These are phyloP conservation scores for Ceratocystiopsis brevicomis DNA, from an alignment of 2,329 filamentous ascomycete genomes.

Conservation along the genomic window DNA sequence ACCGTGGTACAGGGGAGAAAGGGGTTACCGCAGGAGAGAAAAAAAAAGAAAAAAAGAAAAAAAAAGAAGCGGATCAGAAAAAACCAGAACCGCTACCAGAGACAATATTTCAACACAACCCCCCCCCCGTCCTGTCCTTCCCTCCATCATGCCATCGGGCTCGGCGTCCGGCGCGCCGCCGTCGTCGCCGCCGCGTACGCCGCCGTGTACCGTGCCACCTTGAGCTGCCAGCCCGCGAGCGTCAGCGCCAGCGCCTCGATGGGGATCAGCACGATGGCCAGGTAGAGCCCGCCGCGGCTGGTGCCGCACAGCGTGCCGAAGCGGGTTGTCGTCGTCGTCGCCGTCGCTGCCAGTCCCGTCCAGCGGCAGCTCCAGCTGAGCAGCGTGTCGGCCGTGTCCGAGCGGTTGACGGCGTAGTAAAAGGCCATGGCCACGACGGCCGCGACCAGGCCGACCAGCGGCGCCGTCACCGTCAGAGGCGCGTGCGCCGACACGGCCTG, in stretches of 20 bases:
- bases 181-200: conserved; percentile 12
- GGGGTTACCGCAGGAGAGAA: not conserved
- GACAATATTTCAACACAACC: no score
- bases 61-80: no score
- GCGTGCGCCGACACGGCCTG: conserved; percentile 19
- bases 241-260: conserved; percentile 31
- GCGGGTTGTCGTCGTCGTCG: conserved; percentile 31
- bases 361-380: conserved; percentile 47
- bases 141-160: conserved; percentile 11
- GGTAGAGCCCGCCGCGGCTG: conserved; percentile 32
- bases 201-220: conserved; percentile 23
- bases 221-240: conserved; percentile 25
- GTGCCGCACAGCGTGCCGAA: conserved; percentile 38
- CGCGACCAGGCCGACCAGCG: conserved; percentile 24
- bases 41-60: not conserved
- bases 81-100: no score
- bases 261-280: conserved; percentile 37
- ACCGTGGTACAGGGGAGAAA: no score
- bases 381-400: conserved; percentile 31
- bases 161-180: conserved; percentile 14
- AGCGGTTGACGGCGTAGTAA: conserved; percentile 38
- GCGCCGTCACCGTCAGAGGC: conserved; percentile 20
- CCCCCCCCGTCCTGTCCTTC: not conserved
- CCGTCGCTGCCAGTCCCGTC: conserved; percentile 24
- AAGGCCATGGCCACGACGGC: conserved; percentile 35